Evolutionary conservation across 306 rosid genomes (phyloP).

Genomic region (Crotalaria pallida): DNA sequence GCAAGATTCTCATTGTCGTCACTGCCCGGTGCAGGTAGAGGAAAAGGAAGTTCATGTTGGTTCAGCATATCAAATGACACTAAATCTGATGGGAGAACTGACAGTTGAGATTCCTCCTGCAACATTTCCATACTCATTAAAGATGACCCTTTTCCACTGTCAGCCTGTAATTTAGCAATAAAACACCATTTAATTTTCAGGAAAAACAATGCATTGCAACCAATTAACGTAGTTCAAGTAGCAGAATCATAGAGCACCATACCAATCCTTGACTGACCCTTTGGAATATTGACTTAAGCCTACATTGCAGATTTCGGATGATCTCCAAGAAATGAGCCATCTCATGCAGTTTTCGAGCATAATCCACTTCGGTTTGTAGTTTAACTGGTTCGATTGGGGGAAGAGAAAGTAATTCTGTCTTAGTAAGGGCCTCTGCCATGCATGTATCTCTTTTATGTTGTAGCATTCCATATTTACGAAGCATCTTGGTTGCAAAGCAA

Average conservation of each 20-base stretch:
- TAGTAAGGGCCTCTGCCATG: conserved; percentile 30
- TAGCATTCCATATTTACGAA: conserved; percentile 69
- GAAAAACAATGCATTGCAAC: background rate
- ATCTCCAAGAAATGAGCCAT: conserved; percentile 93
- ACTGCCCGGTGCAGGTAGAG: conserved; percentile 34
- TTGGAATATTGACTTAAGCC: conserved; percentile 62
- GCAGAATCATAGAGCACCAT: conserved; percentile 26
- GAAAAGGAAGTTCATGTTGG: conserved; percentile 53
- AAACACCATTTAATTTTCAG: conserved; percentile 16
- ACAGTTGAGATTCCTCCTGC: conserved; percentile 54
- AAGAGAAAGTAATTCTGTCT: conserved; percentile 44
- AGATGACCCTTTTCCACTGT: conserved; percentile 43
- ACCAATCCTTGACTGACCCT: conserved; percentile 74
- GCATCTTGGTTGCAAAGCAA: conserved; percentile 79
- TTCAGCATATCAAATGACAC: conserved; percentile 38
- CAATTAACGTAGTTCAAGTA: conserved; percentile 6
- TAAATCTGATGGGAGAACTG: conserved; percentile 42
- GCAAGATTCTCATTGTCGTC: conserved; percentile 48
- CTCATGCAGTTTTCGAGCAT: conserved; percentile 64
- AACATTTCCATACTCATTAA: conserved; percentile 34
- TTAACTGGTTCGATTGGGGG: conserved; percentile 45
- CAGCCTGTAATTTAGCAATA: conserved; percentile 49
- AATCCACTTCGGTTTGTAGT: conserved; percentile 42
- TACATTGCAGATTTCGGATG: conserved; percentile 72
- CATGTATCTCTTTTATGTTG: conserved; percentile 43